Conservation (phyloP, 257 asterid genomes). For the Verbascum thapsus region DNA sequence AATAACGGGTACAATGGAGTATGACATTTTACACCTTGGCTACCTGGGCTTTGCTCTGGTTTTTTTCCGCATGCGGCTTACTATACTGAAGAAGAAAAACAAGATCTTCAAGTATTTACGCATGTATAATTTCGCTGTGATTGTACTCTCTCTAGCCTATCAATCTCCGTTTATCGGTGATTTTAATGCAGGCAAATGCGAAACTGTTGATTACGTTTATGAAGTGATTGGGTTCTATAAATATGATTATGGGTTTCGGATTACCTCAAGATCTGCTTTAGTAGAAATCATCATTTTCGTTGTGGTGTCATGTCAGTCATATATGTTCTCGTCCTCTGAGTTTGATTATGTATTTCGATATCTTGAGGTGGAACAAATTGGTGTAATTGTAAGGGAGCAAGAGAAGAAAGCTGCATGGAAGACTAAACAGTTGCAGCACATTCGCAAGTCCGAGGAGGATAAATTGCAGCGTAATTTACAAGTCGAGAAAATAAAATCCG, state of each 20-base stretch:
- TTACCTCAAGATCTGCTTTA: conserved; percentile 75
- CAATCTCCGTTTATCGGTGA: conserved; percentile 72
- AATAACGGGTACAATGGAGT: conserved; percentile 69
- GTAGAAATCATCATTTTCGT: conserved; percentile 70
- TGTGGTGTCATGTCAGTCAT: conserved; percentile 69
- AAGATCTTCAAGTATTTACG: conserved; percentile 65
- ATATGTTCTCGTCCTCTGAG: conserved; percentile 74
- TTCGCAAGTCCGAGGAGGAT: conserved; percentile 69
- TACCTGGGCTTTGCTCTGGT: conserved; percentile 70
- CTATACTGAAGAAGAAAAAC: conserved; percentile 67
- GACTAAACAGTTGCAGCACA: conserved; percentile 64
- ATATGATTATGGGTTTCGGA: conserved; percentile 73
- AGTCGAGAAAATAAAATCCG: conserved; percentile 80
- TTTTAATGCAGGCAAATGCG: conserved; percentile 58
- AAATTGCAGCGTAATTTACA: conserved; percentile 63
- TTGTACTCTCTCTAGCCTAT: conserved; percentile 76
- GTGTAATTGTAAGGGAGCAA: conserved; percentile 72
- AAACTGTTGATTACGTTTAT: conserved; percentile 61
- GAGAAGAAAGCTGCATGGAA: conserved; percentile 80
- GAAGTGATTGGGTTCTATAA: conserved; percentile 76
- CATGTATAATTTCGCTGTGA: conserved; percentile 60
- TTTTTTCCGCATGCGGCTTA: conserved; percentile 69
- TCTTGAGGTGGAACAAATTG: conserved; percentile 79
- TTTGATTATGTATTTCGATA: conserved; percentile 72
- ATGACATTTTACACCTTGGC: conserved; percentile 71